Base-by-base conservation (phyloP, 495 filamentous ascomycete species). In the Beverwykella pulmonaria region DNA sequence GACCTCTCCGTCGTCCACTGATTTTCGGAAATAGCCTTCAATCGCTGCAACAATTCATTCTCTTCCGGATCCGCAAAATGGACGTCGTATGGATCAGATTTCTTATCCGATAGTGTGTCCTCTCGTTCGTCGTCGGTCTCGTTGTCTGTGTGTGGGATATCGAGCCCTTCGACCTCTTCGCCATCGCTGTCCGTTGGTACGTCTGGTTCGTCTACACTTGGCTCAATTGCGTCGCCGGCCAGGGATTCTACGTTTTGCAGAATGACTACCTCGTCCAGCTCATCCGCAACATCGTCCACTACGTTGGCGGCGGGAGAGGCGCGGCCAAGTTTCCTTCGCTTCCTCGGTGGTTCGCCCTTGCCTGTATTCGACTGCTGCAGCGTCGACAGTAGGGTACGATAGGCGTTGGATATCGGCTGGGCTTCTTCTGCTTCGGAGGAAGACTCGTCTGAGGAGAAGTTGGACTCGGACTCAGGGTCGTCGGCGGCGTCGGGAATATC, bases 1-100 rank as follows among this genome's bases (percentile, higher is more conserved):
- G 70, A 55, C 68, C 84, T 82, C 29, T 82, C 77, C 4, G 76
- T 79, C 19, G 74, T 74, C 88, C 90, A 95, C 65, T 86, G 80
- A 34, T 83, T 83, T 15, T 82, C 75, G 32, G 76, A 71, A 5
- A 81, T 77, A 25, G 79, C 75, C 68, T 87, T 74, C 26, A 93
- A 78, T 53, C 80, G 80, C 66, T 75, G 75, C 9, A 78, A 75
- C 1, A 92, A 67, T 20, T 82, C 75, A 6, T 82, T 77, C 41
- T 88, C 83, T 19, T 90, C 83, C 1, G 85, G 83, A 22, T 78
- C 76, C 29, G 84, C 82, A 76, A 96, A 93, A 75, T 97, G 93
- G 34, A 80, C 78, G 53, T 92, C 86, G 71, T 95, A 97, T 1
- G 90, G 87, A 74, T 96, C 92, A 1, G 80, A 79, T 26, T 75